Evolutionary conservation across 345 rosid genomes (phyloP).

Genomic region (Carallia pectinifolia): DNA sequence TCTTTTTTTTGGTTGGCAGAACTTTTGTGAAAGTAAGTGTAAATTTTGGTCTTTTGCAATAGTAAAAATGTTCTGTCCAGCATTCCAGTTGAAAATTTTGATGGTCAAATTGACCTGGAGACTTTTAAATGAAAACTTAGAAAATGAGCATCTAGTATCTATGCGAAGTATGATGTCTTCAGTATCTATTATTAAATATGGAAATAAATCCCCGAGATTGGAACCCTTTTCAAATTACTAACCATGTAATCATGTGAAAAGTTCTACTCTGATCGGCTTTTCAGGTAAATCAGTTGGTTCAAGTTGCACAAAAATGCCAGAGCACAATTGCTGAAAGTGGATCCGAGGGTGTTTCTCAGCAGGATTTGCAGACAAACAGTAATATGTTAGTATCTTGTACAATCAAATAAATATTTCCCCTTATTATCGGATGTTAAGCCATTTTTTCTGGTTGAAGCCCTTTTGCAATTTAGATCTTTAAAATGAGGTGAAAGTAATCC

Average conservation of each 20-base stretch:
- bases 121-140: too few species aligned
- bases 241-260: not conserved
- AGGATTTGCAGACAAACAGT: constrained; percentile 90
- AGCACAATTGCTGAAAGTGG: constrained; percentile 86
- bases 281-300: constrained; percentile 89
- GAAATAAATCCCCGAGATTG: not conserved
- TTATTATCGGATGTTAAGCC: not conserved
- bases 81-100: too few species aligned
- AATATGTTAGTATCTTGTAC: constrained; percentile 60
- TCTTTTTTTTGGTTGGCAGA: too few species aligned
- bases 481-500: too few species aligned
- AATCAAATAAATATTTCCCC: not conserved
- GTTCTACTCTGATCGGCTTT: not conserved
- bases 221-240: not conserved
- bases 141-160: too few species aligned
- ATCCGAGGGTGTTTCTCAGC: constrained; percentile 80
- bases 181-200: too few species aligned
- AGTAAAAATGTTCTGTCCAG: too few species aligned
- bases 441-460: not conserved
- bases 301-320: constrained; percentile 94
- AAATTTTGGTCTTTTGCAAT: too few species aligned
- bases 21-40: too few species aligned
- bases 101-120: too few species aligned
- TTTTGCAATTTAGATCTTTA: too few species aligned
- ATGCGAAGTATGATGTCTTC: too few species aligned